Percentiles rank a stretch among this genome's conserved stretches.
Evolutionary conservation across 495 filamentous ascomycete species (phyloP).

Genomic region (Penicillium goetzii): DNA sequence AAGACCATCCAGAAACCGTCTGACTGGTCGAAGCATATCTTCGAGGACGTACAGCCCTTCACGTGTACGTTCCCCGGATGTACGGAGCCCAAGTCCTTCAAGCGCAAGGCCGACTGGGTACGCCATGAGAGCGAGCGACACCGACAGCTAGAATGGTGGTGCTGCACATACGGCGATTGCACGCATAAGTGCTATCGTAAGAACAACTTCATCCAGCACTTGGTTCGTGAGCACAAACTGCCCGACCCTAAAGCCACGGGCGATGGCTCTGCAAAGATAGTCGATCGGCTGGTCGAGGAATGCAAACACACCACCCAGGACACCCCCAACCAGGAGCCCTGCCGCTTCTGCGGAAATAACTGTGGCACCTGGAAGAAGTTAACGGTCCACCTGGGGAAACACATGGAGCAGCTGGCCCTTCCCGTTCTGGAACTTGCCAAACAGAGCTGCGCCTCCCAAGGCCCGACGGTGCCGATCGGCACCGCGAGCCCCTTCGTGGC

Average conservation of each 20-base stretch:
- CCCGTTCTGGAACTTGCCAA: conserved; percentile 77
- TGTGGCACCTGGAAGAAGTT: conserved; percentile 92
- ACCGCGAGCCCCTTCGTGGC: conserved; percentile 11
- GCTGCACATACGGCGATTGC: conserved; percentile 80
- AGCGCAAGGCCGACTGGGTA: conserved; percentile 97
- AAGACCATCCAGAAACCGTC: conserved; percentile 94
- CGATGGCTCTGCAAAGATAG: conserved; percentile 49
- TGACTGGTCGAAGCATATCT: conserved; percentile 97
- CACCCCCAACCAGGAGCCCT: conserved; percentile 76
- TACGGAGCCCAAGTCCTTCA: conserved; percentile 90
- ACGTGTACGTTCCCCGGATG: conserved; percentile 90
- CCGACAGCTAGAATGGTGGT: conserved; percentile 92
- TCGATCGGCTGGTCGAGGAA: conserved; percentile 68
- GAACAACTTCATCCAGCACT: conserved; percentile 94
- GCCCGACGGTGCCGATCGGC: conserved; percentile 3
- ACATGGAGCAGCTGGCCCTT: conserved; percentile 93
- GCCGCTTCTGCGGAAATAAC: conserved; percentile 84
- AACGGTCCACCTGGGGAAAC: conserved; percentile 90
- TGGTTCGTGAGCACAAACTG: conserved; percentile 91
- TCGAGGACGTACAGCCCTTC: conserved; percentile 94
- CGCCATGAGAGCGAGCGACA: conserved; percentile 94
- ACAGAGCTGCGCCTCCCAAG: conserved; percentile 33
- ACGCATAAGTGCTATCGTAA: conserved; percentile 85
- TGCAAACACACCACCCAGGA: conserved; percentile 73
- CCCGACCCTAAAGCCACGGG: conserved; percentile 66